Base-by-base conservation (phyloP, 805 yeast species). In the Candida suzukii region DNA sequence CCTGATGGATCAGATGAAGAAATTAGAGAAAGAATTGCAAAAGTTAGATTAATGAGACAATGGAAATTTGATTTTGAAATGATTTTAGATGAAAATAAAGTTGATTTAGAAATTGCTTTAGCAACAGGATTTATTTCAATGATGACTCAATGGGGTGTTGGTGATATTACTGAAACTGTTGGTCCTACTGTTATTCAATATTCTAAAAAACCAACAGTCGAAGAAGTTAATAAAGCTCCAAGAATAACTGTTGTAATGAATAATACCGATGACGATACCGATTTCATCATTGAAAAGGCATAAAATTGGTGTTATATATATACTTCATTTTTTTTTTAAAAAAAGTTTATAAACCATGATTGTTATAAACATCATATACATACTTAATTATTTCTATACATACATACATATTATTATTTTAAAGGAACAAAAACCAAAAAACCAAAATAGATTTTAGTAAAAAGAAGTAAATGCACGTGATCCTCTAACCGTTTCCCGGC, bases 111-210 rank as follows among this genome's bases (percentile, higher is more conserved):
- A 41, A 61, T 71, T 33, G 82, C 75, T 3, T 53, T 80, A 39
- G 74, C 78, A n/a, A 76, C 84, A 7, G 82, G 71, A 1, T 79
- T 78, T 49, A 58, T 76, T 41, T 68, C 82, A 17, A 77, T 79
- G 80, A 64, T 75, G 61, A 74, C 83, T n/a, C 79, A 77, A 57
- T 79, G 86, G 86, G 78, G 78, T 19, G 55, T 66, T 38, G 80
- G 79, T 39, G 74, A 67, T 53, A 61, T 61, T 45, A 73, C 79
- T 14, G 71, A 67, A 40, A 73, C 80, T 21, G 63, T 70, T 36
- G 80, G 80, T 16, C 80, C 80, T 21, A 72, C 78, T 8, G 42
- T 43, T 32, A 45, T 48, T 34, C 41, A 43, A 33, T 47, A 46
- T 26, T 13, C 18, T 28, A 28, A 27, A 38, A 45, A 31, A 25